A percentile compares a stretch with the other conserved stretches of the same genome.
These are phyloP conservation scores for Penicillium cinerascens DNA, from an alignment of 495 filamentous ascomycete genomes.

Conservation along the genomic window DNA sequence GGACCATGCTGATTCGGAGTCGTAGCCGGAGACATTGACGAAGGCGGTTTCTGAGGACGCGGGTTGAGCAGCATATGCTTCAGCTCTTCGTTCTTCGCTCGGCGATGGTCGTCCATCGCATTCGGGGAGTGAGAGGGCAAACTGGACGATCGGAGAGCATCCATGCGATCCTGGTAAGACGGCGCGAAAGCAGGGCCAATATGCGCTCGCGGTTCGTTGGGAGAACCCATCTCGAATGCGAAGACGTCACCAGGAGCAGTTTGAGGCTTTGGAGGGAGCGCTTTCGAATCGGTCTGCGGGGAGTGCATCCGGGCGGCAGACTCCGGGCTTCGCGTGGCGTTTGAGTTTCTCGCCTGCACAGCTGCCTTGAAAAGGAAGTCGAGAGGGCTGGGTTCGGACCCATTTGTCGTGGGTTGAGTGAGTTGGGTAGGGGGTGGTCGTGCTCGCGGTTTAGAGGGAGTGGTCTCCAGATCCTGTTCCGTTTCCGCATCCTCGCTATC, in stretches of 20 bases:
- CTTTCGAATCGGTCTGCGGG: slow-evolving; percentile 37
- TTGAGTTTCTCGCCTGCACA: slow-evolving; percentile 54
- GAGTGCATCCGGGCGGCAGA: slow-evolving; percentile 32
- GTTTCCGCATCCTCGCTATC: slow-evolving; percentile 37
- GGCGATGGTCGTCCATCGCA: slow-evolving; percentile 38
- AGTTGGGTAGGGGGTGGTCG: slow-evolving; percentile 11
- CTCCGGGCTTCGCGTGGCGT: slow-evolving; percentile 44
- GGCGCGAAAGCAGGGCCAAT: slow-evolving; percentile 65
- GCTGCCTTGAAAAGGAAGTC: slow-evolving; percentile 88
- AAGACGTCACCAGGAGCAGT: slow-evolving; percentile 56
- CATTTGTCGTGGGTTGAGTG: neutral
- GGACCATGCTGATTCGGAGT: slow-evolving; percentile 9
- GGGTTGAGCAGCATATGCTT: slow-evolving; percentile 48
- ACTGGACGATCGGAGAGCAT: slow-evolving; percentile 45
- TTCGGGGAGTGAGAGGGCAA: slow-evolving; percentile 17
- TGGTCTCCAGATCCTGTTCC: slow-evolving; percentile 33
- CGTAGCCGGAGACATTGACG: slow-evolving; percentile 19
- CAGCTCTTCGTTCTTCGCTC: slow-evolving; percentile 43
- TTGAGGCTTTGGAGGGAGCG: slow-evolving; percentile 19
- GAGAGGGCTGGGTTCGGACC: slow-evolving; percentile 58
- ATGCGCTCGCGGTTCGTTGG: slow-evolving; percentile 32
- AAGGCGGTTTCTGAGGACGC: slow-evolving; percentile 37
- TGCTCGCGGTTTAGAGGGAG: slow-evolving; percentile 39
- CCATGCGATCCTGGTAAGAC: slow-evolving; percentile 63
- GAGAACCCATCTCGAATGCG: slow-evolving; percentile 61